phyloP scores from a whole-genome alignment of 257 asterid genomes.

The Agastache rugosa region DNA sequence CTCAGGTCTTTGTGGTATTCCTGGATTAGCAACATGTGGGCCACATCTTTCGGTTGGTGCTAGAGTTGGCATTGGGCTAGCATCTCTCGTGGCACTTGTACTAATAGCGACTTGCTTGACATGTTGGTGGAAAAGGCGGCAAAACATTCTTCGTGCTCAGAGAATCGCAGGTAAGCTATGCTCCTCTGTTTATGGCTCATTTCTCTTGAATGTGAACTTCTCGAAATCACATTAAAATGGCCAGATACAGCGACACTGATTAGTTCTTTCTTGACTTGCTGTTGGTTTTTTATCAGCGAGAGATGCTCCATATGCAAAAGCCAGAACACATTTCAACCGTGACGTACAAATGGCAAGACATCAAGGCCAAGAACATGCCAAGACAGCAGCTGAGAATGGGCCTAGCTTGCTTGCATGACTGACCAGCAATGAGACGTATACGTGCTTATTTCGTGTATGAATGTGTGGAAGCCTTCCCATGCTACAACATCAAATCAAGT shows the following conservation, averaged over 20 bases:
- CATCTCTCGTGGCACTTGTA: slow-evolving; percentile 56
- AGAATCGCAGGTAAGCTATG: slow-evolving; percentile 72
- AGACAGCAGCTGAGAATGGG: slow-evolving; percentile 86
- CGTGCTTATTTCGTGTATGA: slow-evolving; percentile 20
- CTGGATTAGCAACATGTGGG: slow-evolving; percentile 82
- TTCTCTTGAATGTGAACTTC: neutral
- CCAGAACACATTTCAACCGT: slow-evolving; percentile 72
- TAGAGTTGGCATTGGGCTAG: slow-evolving; percentile 74
- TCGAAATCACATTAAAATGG: neutral
- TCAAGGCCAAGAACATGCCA: slow-evolving; percentile 65
- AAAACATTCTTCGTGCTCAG: slow-evolving; percentile 89
- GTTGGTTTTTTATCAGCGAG: slow-evolving; percentile 59
- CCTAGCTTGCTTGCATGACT: slow-evolving; percentile 57
- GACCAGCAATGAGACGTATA: neutral
- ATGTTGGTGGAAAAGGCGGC: slow-evolving; percentile 96
- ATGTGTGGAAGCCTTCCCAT: slow-evolving; percentile 19
- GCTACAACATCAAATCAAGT: slow-evolving; percentile 22
- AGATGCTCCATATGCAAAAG: slow-evolving; percentile 95
- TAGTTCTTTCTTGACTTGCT: slow-evolving; percentile 16
- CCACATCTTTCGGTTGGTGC: slow-evolving; percentile 82
- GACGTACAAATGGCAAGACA: slow-evolving; percentile 84
- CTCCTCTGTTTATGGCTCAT: neutral
- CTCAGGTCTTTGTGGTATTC: slow-evolving; percentile 94
- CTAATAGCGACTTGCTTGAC: slow-evolving; percentile 69
- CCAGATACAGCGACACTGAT: neutral